Base-by-base conservation (phyloP, 805 yeast species). In the Metschnikowia gruessii region DNA sequence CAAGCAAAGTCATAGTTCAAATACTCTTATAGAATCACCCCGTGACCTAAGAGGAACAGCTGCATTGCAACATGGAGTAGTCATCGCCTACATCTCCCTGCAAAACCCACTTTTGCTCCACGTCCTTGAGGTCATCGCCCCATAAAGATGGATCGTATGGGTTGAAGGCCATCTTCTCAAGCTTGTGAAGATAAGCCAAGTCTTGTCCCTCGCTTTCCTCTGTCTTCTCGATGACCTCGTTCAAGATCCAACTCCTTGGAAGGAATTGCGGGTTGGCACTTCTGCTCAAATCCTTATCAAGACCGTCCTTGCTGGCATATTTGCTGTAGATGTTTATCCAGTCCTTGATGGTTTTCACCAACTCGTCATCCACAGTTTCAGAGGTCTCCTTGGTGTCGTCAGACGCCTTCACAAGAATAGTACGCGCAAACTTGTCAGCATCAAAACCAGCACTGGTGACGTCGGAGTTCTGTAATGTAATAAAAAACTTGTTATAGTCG, bases 201-300 rank as follows among this genome's bases (percentile, higher is more conserved):
- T 81, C 82, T 28, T 60, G 60, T n/a, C 67, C 69, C 30, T 77
- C 72, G 24, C 75, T 69, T 1, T 81, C 86, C 31, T 75, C 70
- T 0, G 82, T 74, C 37, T 69, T 66, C 24, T 77, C 74, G 38
- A 87, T 83, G 0, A 89, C 96, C 50, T 90, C 91, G 44, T 89
- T 88, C 44, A 94, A 70, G 43, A 91, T 83, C 90, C 95, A 88
- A 52, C 82, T 86, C 49, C 92, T 75, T 17, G 96, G 94, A 5
- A 86, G 76, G 59, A 92, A 92, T 30, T 79, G 60, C 2, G 98
- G 99, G 58, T 92, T 94, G 40, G 66, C 69, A 2, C 54, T 43
- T 6, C 66, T 59, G 40, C 89, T 80, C 3, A 70, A 54, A 8
- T 48, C 51, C 3, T 49, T 54, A 42, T 91, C 71, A 11, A 59